Evolutionary conservation across 306 rosid species (phyloP).

Genomic region (Vigna unguiculata): DNA sequence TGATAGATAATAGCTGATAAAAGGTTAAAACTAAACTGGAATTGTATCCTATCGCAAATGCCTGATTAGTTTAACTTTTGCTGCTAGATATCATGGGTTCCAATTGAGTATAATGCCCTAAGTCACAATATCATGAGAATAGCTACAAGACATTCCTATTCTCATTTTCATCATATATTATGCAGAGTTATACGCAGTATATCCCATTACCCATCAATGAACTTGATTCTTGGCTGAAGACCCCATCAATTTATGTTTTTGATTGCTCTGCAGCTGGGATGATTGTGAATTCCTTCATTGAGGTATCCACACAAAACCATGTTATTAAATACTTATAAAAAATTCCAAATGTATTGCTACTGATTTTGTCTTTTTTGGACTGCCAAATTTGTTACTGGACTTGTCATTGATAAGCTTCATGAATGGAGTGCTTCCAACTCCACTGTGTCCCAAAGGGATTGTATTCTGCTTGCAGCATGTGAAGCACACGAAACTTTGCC

Average conservation of each 20-base stretch:
- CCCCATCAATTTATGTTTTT: slow-evolving; percentile 96
- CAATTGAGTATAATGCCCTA: neutral
- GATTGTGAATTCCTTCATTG: slow-evolving; percentile 81
- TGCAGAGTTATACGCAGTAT: slow-evolving; percentile 97
- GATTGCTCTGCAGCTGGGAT: slow-evolving; percentile 98
- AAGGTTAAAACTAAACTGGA: slow-evolving; percentile 5
- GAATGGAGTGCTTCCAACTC: slow-evolving; percentile 77
- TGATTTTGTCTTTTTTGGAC: slow-evolving; percentile 32
- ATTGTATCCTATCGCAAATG: slow-evolving; percentile 23
- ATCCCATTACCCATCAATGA: slow-evolving; percentile 90
- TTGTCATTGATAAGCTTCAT: slow-evolving; percentile 71
- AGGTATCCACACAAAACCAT: slow-evolving; percentile 61
- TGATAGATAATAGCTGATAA: neutral
- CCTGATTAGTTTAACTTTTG: slow-evolving; percentile 21
- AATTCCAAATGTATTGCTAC: slow-evolving; percentile 31
- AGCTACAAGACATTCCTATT: slow-evolving; percentile 29
- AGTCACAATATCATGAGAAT: slow-evolving; percentile 16
- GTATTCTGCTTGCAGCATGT: slow-evolving; percentile 98
- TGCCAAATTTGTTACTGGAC: slow-evolving; percentile 41
- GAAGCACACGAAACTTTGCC: slow-evolving; percentile 98
- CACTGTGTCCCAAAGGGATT: slow-evolving; percentile 84
- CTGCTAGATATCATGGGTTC: slow-evolving; percentile 10
- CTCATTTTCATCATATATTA: slow-evolving; percentile 18
- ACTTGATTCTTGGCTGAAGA: slow-evolving; percentile 98
- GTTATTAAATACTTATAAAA: slow-evolving; percentile 15